Base-by-base conservation (phyloP, 2,329 filamentous ascomycete genomes). In the Pyrenophora teres region DNA sequence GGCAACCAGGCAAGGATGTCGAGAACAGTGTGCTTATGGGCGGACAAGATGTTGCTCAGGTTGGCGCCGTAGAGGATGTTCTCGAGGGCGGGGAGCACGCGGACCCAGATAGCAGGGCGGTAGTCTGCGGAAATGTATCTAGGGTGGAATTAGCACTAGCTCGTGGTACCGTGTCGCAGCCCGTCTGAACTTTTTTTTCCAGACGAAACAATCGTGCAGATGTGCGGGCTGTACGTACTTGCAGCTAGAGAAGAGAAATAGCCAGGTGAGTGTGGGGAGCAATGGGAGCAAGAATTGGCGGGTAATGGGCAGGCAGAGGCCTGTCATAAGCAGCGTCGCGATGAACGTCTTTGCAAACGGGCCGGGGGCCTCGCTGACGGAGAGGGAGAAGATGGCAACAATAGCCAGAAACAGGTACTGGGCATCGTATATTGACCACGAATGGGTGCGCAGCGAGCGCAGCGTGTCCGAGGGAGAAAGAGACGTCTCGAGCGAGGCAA, bases 51-150 rank as follows among this genome's bases (percentile, higher is more conserved):
- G 74, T 96, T 97, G 78, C 91, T 96, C 51, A 97, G 82, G 76
- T 97, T 97, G 57, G 92, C 92, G 64, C 93, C 93, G 71, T 97
- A 97, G 30, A 97, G 82, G 57, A 97, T 94, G 74, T 97, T 97
- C 77, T 97, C 93, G 59, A 97, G 84, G 15, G 93, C 91, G 4
- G 93, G 93, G 31, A 97, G 83, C 23, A 97, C 91, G 68, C 92
- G 91, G 61, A 97, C 93, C 90, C 92, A 96, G 67, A 97, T 97
- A 57, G 91, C 88, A 53, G 92, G 92, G 62, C 93, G 87, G 78
- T 92, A 94, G 69, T 93, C 89, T 62, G 86, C 84, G 32, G 91
- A 89, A 64, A 97, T 92, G 77, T 96, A 97, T 69, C 92, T 96
- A 68, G 9, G 15, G 40, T 6, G 7, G 19, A 33, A 56, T 71